phyloP scores from a whole-genome alignment of 2,329 filamentous ascomycete genomes.

The Xylaria sp. region DNA sequence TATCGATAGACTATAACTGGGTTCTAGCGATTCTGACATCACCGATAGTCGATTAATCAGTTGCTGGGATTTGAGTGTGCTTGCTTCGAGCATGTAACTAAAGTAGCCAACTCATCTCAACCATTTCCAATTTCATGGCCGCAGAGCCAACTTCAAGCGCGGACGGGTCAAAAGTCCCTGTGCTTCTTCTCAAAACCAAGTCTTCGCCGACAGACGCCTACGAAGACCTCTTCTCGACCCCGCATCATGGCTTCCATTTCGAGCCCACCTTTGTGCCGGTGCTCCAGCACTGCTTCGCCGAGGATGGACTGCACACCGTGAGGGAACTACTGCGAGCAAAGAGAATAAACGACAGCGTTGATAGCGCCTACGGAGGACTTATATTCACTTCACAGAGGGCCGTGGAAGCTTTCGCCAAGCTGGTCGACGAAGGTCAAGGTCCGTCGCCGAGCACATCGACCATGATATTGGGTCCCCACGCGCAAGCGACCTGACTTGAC shows the following conservation, averaged over 20 bases:
- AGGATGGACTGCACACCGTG: constrained; percentile 66
- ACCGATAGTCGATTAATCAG: constrained; percentile 8
- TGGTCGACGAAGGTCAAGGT: constrained; percentile 66
- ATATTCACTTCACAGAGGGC: constrained; percentile 87
- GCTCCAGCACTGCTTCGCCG: constrained; percentile 74
- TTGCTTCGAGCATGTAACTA: not conserved
- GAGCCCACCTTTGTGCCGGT: constrained; percentile 79
- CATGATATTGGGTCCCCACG: constrained; percentile 33
- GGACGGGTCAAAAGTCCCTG: constrained; percentile 54
- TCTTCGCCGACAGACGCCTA: constrained; percentile 78
- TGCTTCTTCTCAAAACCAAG: constrained; percentile 81
- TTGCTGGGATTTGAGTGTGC: constrained; percentile 3
- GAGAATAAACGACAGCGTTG: constrained; percentile 53
- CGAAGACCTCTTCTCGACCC: constrained; percentile 69
- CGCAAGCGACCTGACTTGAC: constrained; percentile 41
- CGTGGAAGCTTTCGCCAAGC: constrained; percentile 77
- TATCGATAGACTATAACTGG: constrained; percentile 47
- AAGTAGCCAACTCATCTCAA: not conserved
- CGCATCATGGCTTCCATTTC: constrained; percentile 58
- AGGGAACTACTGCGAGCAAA: constrained; percentile 58
- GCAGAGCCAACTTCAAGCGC: constrained; percentile 10
- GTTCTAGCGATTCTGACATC: constrained; percentile 27
- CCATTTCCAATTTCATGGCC: constrained; percentile 35
- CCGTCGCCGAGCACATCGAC: constrained; percentile 17
- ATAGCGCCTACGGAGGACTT: constrained; percentile 73